Conservation (phyloP, 208 protist genomes). For the Leishmania arabica region DNA sequence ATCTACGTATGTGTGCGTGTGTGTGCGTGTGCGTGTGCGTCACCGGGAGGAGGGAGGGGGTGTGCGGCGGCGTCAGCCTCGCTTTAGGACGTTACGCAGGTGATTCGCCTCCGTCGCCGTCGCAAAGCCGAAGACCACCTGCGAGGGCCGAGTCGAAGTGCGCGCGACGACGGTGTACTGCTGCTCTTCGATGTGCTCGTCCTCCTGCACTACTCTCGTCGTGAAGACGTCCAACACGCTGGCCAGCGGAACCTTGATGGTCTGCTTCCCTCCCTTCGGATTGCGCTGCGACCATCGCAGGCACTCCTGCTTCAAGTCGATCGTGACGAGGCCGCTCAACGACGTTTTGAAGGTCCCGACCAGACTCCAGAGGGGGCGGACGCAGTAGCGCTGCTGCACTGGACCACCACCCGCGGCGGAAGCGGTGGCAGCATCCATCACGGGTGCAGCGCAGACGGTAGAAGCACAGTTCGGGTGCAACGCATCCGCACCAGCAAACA, state of each 20-base stretch:
- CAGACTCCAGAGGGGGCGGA: constrained; percentile 74
- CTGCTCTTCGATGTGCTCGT: constrained; percentile 48
- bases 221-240: constrained; percentile 51
- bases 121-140: constrained; percentile 84
- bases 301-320: constrained; percentile 56
- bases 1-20: neutral
- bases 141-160: constrained; percentile 71
- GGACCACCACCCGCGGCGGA: neutral
- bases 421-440: neutral
- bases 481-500: constrained; percentile 42
- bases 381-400: constrained; percentile 45
- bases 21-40: neutral
- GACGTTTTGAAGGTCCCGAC: constrained; percentile 84
- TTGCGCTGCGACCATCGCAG: constrained; percentile 78
- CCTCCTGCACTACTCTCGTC: constrained; percentile 44
- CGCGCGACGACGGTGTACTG: constrained; percentile 64
- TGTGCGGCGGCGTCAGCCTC: neutral
- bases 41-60: neutral
- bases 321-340: constrained; percentile 59
- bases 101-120: constrained; percentile 53
- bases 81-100: constrained; percentile 42
- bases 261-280: constrained; percentile 67
- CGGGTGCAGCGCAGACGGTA: neutral
- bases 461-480: neutral
- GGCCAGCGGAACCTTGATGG: constrained; percentile 54